Conservation (phyloP, 2,329 filamentous ascomycete genomes). For the Ophiocordyceps sinensis region DNA sequence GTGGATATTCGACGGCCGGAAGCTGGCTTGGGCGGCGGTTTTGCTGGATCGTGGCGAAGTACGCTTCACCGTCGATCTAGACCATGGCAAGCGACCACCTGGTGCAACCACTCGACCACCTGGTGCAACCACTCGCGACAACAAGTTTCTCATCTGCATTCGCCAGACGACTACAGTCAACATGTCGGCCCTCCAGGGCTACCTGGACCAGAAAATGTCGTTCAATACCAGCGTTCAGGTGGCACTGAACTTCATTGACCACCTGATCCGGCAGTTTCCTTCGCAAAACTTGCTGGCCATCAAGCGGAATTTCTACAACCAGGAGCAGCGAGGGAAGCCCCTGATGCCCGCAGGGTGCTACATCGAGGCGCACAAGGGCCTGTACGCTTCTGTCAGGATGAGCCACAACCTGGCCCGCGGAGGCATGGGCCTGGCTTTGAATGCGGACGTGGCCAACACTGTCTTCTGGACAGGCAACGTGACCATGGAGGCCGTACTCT, state of each 20-base stretch:
- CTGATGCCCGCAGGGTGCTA: conserved; percentile 38
- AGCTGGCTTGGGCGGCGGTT: conserved; percentile 59
- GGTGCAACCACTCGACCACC: conserved; percentile 18
- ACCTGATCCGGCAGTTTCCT: conserved; percentile 70
- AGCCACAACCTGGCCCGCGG: conserved; percentile 37
- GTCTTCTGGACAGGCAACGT: conserved; percentile 57
- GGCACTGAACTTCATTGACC: conserved; percentile 81
- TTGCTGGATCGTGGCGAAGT: conserved; percentile 31
- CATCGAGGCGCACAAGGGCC: conserved; percentile 73
- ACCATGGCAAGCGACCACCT: conserved; percentile 42
- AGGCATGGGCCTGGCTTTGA: conserved; percentile 57
- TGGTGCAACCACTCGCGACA: conserved; percentile 14
- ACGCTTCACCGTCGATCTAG: conserved; percentile 54
- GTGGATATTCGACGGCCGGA: conserved; percentile 72
- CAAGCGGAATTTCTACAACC: conserved; percentile 70
- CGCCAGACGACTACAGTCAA: conserved; percentile 52
- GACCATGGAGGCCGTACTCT: conserved; percentile 21
- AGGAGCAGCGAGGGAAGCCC: conserved; percentile 27
- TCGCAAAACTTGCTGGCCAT: conserved; percentile 52
- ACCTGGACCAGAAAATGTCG: conserved; percentile 43
- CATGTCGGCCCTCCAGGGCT: conserved; percentile 49
- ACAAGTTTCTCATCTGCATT: conserved; percentile 45
- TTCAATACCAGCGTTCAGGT: conserved; percentile 59
- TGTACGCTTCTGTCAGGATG: conserved; percentile 73
- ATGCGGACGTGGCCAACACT: conserved; percentile 83